These are phyloP conservation scores for Alternaria longipes DNA, from an alignment of 2,329 filamentous ascomycete genomes.

Conservation along the genomic window DNA sequence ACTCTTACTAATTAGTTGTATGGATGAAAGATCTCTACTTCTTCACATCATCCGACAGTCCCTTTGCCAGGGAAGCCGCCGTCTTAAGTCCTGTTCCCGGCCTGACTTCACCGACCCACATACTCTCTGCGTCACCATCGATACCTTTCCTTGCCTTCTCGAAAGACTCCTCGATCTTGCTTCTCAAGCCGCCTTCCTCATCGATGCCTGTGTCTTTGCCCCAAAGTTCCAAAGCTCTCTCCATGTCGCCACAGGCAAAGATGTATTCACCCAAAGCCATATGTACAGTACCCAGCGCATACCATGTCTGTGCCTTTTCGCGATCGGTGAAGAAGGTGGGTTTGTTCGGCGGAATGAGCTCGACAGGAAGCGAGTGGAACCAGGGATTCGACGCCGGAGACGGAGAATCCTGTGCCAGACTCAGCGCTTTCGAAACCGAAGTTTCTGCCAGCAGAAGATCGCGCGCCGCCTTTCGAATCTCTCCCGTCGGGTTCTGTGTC, in stretches of 20 bases:
- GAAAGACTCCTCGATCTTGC: conserved; percentile 37
- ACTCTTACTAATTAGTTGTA: not conserved
- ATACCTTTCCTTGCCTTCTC: conserved; percentile 39
- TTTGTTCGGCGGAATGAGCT: conserved; percentile 46
- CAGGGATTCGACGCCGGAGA: conserved; percentile 40
- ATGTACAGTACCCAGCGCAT: conserved; percentile 39
- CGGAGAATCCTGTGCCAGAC: conserved; percentile 40
- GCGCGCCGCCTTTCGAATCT: conserved; percentile 21
- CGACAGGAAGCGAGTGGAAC: conserved; percentile 40
- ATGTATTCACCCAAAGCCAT: conserved; percentile 40
- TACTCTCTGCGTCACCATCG: conserved; percentile 36
- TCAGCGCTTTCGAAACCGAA: conserved; percentile 35
- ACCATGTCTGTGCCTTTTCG: conserved; percentile 44
- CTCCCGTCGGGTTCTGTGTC: not conserved
- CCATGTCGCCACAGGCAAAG: conserved; percentile 47
- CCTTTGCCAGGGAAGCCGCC: conserved; percentile 30
- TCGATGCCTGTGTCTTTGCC: conserved; percentile 9
- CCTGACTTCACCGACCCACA: conserved; percentile 36
- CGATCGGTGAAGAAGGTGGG: conserved; percentile 37
- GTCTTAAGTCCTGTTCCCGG: conserved; percentile 37
- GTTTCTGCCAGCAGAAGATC: conserved; percentile 36
- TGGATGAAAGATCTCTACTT: not conserved
- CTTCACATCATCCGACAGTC: not conserved
- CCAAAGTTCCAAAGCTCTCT: conserved; percentile 38
- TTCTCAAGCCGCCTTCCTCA: conserved; percentile 14